Base-by-base conservation (phyloP, 1,139 yeast genomes). In the Kazachstania sp. region DNA sequence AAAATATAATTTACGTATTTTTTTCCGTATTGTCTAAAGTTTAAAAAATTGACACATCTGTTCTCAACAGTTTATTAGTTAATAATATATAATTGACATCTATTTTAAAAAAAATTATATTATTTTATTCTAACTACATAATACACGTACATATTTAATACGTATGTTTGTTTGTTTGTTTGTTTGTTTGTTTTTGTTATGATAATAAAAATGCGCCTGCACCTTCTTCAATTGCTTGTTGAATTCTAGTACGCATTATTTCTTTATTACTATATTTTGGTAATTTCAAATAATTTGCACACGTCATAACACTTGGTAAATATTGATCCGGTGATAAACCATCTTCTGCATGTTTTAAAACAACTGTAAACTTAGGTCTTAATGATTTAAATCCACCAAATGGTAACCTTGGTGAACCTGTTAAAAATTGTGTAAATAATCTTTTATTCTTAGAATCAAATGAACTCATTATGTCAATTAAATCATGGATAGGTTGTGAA, bases 221-320 rank as follows among this genome's bases (percentile, higher is more conserved):
- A 29, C 98, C 98, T 58, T 90, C 97, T 23, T 71, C 71, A 57
- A 88, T 78, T 0, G 98, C 97, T 50, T 79, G 83, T 23, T 69
- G 51, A 12, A 92, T 66, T 49, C 83, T 73, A 37, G 71, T 61
- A 49, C 66, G 71, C 81, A 92, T 74, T 1, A 86, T 67, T 30
- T 72, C 79, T 51, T 73, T 74, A 29, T 77, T 70, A 2, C 87
- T 75, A 61, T 92, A 92, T 52, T 83, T 78, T 2, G 98, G 98
- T 29, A 92, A 69, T 65, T 92, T 92, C 54, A 92, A 73, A 61
- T 92, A 92, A 64, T 92, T 92, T 5, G 95, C 97, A 71, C 98
- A 92, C 0, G 98, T 92, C 98, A 92, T 92, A 3, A 92, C 98
- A 68, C 96, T 87, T 1, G 98, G 98, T 50, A 92, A 71, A 59